Evolutionary conservation across 768 basidiomycete genomes (phyloP), one percentile per base, ranked within the genome.

Genomic region (Inosperma sp.): DNA sequence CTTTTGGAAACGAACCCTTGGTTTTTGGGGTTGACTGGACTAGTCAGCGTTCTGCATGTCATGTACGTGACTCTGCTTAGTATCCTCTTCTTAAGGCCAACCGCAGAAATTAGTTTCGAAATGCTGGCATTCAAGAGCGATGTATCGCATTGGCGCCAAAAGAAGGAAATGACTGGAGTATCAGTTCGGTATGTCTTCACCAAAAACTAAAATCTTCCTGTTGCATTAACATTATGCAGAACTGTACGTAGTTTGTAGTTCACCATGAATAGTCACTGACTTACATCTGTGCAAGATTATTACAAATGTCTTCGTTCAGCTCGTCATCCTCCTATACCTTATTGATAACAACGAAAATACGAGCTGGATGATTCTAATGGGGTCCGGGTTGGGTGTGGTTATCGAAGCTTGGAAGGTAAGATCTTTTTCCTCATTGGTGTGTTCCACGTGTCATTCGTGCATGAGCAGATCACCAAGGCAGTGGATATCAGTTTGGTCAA

Each of bases 51-150:
- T 19, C 69, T 99, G 54, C 96, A 99, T 68, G 80, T 83, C 58
- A 70, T 96, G 84, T 94, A 59, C 69, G 87, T 78, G 33, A 52
- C 12, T 19, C 52, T 16, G 44, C 19, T 46, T 53, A 50, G 42
- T 42, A 25, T 57, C 29, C 12, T 36, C 23, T 21, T 22, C 30
- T 17, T 49, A 14, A 37, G 19, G 33, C 21, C 39, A 22, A 50
- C 30, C 21, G 59, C 45, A 4, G 8, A 19, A 7, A 25, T 9
- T 60, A 92, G 90, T 21, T 95, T 96, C 64, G 93, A 95, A 71
- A 88, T 96, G 81, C 73, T 96, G 50, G 95, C 95, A 12, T 97
- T 98, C 81, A 90, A 88, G 63, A 86, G 82, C 22, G 95, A 98
- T 62, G 90, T 98, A 35, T 83, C 86, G 23, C 95, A 98, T 65